Evolutionary conservation across 1,284 basidiomycete species (phyloP).

Genomic region (Coniophora puteana): DNA sequence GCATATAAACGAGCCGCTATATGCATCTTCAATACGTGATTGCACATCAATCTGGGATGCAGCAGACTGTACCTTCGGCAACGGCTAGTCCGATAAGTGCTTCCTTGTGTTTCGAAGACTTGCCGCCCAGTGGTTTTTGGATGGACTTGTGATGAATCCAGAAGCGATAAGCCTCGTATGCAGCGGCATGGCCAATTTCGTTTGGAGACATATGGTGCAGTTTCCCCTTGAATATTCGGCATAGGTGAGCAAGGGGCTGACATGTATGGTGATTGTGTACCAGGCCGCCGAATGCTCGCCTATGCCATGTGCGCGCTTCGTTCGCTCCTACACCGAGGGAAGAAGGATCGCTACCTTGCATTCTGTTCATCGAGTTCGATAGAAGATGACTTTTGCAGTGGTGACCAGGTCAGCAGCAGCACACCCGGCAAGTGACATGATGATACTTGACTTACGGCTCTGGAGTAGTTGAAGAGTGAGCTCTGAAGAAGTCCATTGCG

Average conservation of each 20-base stretch:
- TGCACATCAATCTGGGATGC: constrained; percentile 1
- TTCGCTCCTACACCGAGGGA: constrained; percentile 44
- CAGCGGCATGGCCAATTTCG: constrained; percentile 65
- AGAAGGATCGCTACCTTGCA: constrained; percentile 20
- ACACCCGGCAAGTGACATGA: too few species aligned
- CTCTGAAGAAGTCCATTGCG: too few species aligned
- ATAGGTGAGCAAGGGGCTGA: too few species aligned
- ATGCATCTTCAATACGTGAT: neutral
- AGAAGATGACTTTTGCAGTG: too few species aligned
- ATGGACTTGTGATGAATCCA: constrained; percentile 54
- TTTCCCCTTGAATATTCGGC: too few species aligned
- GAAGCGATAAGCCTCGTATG: constrained; percentile 63
- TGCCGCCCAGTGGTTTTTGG: constrained; percentile 49
- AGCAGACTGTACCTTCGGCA: constrained; percentile 47
- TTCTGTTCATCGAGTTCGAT: too few species aligned
- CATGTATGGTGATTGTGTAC: too few species aligned
- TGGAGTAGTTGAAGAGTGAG: too few species aligned
- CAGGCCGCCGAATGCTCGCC: constrained; percentile 52
- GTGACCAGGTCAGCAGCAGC: too few species aligned
- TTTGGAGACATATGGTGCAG: constrained; percentile 40
- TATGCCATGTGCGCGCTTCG: constrained; percentile 57
- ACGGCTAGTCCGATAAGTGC: constrained; percentile 58
- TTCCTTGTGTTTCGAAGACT: constrained; percentile 53
- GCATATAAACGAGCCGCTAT: constrained; percentile 1
- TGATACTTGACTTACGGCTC: too few species aligned